These are phyloP conservation scores for Bretziella fagacearum DNA, from an alignment of 2,329 filamentous ascomycete genomes.

Conservation along the genomic window DNA sequence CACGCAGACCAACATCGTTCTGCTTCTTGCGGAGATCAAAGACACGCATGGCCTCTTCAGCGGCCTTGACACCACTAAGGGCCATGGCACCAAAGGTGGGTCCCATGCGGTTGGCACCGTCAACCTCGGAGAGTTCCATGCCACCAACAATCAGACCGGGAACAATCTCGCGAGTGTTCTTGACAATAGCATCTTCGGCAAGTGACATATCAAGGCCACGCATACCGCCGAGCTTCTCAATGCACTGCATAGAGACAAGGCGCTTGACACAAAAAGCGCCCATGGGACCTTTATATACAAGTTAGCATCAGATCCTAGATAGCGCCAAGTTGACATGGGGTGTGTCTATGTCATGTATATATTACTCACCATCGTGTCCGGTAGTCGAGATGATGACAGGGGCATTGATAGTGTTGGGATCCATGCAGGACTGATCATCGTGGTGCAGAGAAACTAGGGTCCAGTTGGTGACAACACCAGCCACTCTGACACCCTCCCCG, in stretches of 20 bases:
- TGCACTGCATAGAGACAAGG: slow-evolving; percentile 69
- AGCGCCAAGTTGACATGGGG: too few species aligned
- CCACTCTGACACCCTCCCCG: slow-evolving; percentile 46
- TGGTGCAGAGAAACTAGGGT: slow-evolving; percentile 77
- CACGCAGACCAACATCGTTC: slow-evolving; percentile 35
- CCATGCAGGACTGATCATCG: slow-evolving; percentile 88
- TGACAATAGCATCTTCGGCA: slow-evolving; percentile 87
- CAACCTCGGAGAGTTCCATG: slow-evolving; percentile 84
- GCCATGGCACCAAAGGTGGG: slow-evolving; percentile 84
- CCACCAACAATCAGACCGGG: slow-evolving; percentile 83
- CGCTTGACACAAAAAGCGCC: slow-evolving; percentile 85
- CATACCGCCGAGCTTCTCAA: slow-evolving; percentile 81
- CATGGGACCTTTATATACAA: slow-evolving; percentile 43
- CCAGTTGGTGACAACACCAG: slow-evolving; percentile 92
- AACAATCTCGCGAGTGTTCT: slow-evolving; percentile 72
- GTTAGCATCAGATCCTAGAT: background rate
- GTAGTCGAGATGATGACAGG: slow-evolving; percentile 79
- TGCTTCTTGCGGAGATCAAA: slow-evolving; percentile 64
- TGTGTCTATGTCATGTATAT: slow-evolving; percentile 18
- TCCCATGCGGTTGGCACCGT: slow-evolving; percentile 84
- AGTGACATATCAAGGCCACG: slow-evolving; percentile 82
- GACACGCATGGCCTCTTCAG: slow-evolving; percentile 65
- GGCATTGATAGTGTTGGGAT: slow-evolving; percentile 91
- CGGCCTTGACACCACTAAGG: slow-evolving; percentile 74
- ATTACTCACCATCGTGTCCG: slow-evolving; percentile 52